phyloP scores from a whole-genome alignment of 352 stramenopile genomes.

The Pythium chondricola region DNA sequence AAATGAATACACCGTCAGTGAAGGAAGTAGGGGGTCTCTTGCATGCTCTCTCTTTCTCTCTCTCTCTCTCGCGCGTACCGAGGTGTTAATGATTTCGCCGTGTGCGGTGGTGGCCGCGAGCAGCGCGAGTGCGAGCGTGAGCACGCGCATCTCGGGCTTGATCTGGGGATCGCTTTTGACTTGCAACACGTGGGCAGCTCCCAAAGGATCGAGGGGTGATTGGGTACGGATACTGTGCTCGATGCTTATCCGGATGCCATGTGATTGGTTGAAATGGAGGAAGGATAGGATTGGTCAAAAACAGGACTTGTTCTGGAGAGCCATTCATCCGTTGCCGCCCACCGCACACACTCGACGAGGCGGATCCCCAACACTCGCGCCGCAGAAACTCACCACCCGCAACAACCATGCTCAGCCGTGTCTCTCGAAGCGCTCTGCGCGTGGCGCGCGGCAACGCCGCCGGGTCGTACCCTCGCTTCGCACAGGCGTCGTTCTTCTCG shows the following conservation, averaged over 20 bases:
- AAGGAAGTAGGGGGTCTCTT: too few species aligned
- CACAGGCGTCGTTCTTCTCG: constrained; percentile 58
- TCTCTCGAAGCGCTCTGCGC: constrained; percentile 64
- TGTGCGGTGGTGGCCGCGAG: constrained; percentile 23
- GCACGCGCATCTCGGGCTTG: constrained; percentile 19
- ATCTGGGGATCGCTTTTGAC: neutral
- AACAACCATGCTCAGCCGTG: constrained; percentile 58
- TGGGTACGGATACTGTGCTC: constrained; percentile 3
- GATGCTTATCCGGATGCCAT: constrained; percentile 2
- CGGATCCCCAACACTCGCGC: too few species aligned
- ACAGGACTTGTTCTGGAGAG: constrained; percentile 17
- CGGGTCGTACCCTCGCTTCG: constrained; percentile 32
- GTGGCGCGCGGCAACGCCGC: constrained; percentile 36
- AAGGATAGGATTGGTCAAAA: constrained; percentile 13
- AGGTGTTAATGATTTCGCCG: constrained; percentile 66
- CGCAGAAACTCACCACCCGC: neutral
- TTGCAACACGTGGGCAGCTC: constrained; percentile 14
- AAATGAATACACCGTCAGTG: neutral
- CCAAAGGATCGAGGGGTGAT: constrained; percentile 13
- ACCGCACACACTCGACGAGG: constrained; percentile 19
- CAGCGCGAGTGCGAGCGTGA: constrained; percentile 27
- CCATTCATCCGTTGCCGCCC: constrained; percentile 21
- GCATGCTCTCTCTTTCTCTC: too few species aligned
- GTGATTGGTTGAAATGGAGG: constrained; percentile 16
- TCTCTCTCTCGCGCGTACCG: too few species aligned